Evolutionary conservation across 768 basidiomycete genomes (phyloP), one percentile per base, ranked within the genome.

Genomic region (Trichaptum fuscoviolaceum): DNA sequence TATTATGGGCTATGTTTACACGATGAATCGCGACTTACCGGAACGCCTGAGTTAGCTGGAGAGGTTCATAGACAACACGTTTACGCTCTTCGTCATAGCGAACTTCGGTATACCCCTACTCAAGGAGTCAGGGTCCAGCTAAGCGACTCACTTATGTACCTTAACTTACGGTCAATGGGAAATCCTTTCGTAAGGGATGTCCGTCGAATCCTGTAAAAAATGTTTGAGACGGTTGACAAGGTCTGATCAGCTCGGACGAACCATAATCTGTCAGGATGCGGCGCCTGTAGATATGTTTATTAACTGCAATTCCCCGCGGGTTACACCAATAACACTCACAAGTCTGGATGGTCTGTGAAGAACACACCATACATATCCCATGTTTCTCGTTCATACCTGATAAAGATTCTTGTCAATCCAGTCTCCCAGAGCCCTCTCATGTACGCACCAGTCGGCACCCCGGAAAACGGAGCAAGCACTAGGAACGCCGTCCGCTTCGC

Each of bases 281-380:
- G 69, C 97, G 95, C 30, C 94, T 96, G 62, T 61, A 7, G 57
- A n/a, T n/a, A 58, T 17, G 30, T 3, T 1, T 25, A 18, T 61
- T 34, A 61, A 17, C 30, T 61, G 20, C 18, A 61, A 9, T 18
- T 25, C 59, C 3, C 15, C 12, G 17, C 15, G 59, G 17, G 15
- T 2, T 23, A 3, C 3, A 34, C 2, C 23, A 58, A 67, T 24
- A 59, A 35, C 20, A 85, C 93, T 72, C 74, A 95, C 91, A 99
- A 84, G 77, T 99, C 97, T 24, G 97, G 97, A 78, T 99, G 97
- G 62, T 88, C 91, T 68, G 87, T 87, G 83, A 99, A 99, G 83
- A 95, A 97, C 61, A 99, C 91, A 59, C 97, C 97, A 74, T 82
- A 99, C 77, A 99, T 84, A 80, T 99, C 97, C 96, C 96, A 99